Base-by-base conservation (phyloP, 129 eudicot genomes). In the sunflower (Helianthus annuus) region DNA sequence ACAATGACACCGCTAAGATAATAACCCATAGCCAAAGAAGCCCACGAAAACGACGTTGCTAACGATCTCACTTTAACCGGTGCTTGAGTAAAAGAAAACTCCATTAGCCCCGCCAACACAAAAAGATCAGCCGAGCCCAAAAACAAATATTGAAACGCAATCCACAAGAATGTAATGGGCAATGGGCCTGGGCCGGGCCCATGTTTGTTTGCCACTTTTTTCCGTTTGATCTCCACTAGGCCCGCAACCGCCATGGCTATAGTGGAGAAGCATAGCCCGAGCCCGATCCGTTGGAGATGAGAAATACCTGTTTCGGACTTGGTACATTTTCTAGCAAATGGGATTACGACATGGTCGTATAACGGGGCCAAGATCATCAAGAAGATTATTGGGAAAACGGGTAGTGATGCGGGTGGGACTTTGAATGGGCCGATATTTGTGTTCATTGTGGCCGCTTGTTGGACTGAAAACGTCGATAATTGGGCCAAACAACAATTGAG, bases 361-460 rank as follows among this genome's bases (percentile, higher is more conserved):
- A 92, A 6, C 5, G 97, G 97, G 10, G 89, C 91, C 45, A 86
- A 72, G 75, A 89, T 73, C 86, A 92, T 89, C 74, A 89, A 83
- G 84, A 92, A 84, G 56, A 80, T 57, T 13, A 92, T 87, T 0
- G 96, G 97, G 85, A 92, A 89, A 17, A 89, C 57, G 7, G 96
- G 96, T 44, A 92, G 96, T 1, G 97, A 92, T 14, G 88, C 91
- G 3, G 97, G 97, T 46, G 97, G 97, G 84, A 92, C 78, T 68
- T 76, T 86, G 36, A 89, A 56, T 16, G 87, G 71, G 1, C 94
- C 97, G 17, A 92, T 83, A 17, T 72, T 74, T 16, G 93, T 88
- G 84, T 92, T 69, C 97, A 92, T 89, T 55, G 96, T 78, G 34
- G 97, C 86, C 0, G 97, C 97, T 83, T 92, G 96, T 60, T 92